Evolutionary conservation across 768 basidiomycete species (phyloP), one percentile per base, ranked within the genome.

Genomic region (Lentinula aciculospora): DNA sequence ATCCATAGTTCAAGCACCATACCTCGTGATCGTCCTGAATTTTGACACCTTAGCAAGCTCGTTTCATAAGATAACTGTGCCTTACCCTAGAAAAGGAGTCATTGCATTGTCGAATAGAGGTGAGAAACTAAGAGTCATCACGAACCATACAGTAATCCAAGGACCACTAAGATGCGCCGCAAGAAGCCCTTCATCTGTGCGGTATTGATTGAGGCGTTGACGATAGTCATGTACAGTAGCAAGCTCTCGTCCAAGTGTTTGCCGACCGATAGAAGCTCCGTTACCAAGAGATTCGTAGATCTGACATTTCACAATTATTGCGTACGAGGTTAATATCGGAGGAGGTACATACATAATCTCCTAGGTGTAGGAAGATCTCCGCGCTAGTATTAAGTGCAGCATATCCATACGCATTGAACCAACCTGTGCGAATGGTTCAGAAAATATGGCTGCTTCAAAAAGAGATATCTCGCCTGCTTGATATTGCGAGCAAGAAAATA

Each of bases 351-450:
- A 81, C 80, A 62, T 83, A 85, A 67, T 84, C 82, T 6, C 83
- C 83, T 19, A 85, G 72, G 61, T 84, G 83, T 9, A 84, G 66
- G 57, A 81, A 83, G 34, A 82, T 67, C 59, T 84, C 80, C 1
- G 80, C 74, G 12, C 72, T 72, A 12, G 78, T 78, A 58, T 81
- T 80, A 58, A 76, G 77, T 15, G 81, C 77, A 5, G 80, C 81
- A 50, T 77, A 73, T 3, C 79, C 81, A 63, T 84, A 85, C 9
- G 82, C 82, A 66, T 83, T 84, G 71, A 84, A 85, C 69, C 75
- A 82, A 1, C 82, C 81, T 79, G 62, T 23, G 29, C 12, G n/a
- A 39, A 45, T 19, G 19, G 6, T 10, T 29, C 21, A 25, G 19
- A 17, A 15, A 13, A 21, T 23, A 25, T 8, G 13, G 9, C 19